A percentile compares a stretch with the other conserved stretches of the same genome.
phyloP scores from a whole-genome alignment of 1,284 basidiomycete species.

The Trametes sp. region DNA sequence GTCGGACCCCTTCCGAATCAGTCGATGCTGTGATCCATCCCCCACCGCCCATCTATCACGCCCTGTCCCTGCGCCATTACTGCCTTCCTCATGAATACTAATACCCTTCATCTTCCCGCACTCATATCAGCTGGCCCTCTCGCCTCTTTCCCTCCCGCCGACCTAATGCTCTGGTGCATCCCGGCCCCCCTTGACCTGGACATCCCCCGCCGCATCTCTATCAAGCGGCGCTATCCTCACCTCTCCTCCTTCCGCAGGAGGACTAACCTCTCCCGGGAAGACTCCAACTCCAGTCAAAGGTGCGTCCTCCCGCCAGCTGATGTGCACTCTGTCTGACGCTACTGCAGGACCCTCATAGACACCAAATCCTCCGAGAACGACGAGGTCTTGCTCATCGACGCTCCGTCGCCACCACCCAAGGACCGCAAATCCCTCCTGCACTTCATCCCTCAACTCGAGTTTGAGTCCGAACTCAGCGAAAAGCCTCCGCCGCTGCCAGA shows the following conservation, averaged over 20 bases:
- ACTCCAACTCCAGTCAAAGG: conserved; percentile 27
- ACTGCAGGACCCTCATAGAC: conserved; percentile 23
- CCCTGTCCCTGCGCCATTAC: conserved; percentile 4
- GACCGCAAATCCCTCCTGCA: conserved; percentile 1
- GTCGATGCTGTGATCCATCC: conserved; percentile 26
- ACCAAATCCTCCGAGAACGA: conserved; percentile 5
- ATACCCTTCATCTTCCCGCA: conserved; percentile 26
- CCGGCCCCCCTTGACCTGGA: conserved; percentile 6
- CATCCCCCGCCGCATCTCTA: conserved; percentile 21
- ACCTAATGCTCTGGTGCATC: conserved; percentile 24
- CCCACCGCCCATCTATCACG: conserved; percentile 21
- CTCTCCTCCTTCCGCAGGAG: conserved; percentile 12
- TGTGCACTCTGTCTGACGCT: neutral
- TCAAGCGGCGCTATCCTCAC: conserved; percentile 25
- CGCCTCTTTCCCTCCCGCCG: neutral
- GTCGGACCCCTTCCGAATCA: conserved; percentile 17
- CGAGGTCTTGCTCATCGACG: conserved; percentile 23
- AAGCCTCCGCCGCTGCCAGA: neutral
- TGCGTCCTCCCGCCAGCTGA: neutral
- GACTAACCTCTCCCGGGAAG: conserved; percentile 20
- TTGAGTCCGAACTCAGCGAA: neutral
- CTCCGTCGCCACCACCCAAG: conserved; percentile 22
- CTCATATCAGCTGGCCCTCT: conserved; percentile 23
- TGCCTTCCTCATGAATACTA: conserved; percentile 13
- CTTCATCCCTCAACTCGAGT: conserved; percentile 6